Conservation (phyloP, 805 yeast genomes). For the Candida khao-thaluensis region DNA sequence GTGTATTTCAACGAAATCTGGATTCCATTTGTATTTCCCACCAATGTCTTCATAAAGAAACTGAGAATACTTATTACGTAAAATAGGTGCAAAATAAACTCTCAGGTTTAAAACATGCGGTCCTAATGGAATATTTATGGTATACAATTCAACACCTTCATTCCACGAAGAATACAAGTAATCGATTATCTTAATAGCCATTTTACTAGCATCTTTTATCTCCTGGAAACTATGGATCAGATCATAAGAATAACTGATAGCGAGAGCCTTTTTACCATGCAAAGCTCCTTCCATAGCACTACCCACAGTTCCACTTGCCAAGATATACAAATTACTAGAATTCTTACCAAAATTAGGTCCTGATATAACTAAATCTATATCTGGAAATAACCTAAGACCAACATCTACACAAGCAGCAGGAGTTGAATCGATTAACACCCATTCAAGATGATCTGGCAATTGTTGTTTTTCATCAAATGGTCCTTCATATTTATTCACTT, state of each 20-base stretch:
- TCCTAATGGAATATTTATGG: slow-evolving; percentile 82
- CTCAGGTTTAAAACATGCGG: slow-evolving; percentile 55
- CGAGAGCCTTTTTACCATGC: slow-evolving; percentile 68
- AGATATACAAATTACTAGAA: slow-evolving; percentile 81
- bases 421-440: slow-evolving; percentile 88
- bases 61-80: slow-evolving; percentile 72
- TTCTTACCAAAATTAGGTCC: slow-evolving; percentile 98
- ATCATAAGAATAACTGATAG: slow-evolving; percentile 80
- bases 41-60: slow-evolving; percentile 48
- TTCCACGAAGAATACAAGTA: slow-evolving; percentile 48
- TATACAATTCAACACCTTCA: slow-evolving; percentile 61
- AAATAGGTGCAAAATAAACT: slow-evolving; percentile 71
- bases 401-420: slow-evolving; percentile 96
- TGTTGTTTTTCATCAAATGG: slow-evolving; percentile 46
- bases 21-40: slow-evolving; percentile 69
- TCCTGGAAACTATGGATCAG: slow-evolving; percentile 48
- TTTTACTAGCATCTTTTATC: slow-evolving; percentile 62
- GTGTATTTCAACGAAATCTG: slow-evolving; percentile 72
- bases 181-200: slow-evolving; percentile 62
- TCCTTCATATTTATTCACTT: slow-evolving; percentile 54
- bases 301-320: slow-evolving; percentile 94
- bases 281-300: slow-evolving; percentile 94
- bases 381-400: slow-evolving; percentile 64
- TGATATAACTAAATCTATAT: slow-evolving; percentile 74
- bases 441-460: slow-evolving; percentile 55